Percentiles rank a stretch among this genome's conserved stretches.
These are phyloP conservation scores for Globisporangium spinosum DNA, from an alignment of 352 stramenopile species.

Conservation along the genomic window DNA sequence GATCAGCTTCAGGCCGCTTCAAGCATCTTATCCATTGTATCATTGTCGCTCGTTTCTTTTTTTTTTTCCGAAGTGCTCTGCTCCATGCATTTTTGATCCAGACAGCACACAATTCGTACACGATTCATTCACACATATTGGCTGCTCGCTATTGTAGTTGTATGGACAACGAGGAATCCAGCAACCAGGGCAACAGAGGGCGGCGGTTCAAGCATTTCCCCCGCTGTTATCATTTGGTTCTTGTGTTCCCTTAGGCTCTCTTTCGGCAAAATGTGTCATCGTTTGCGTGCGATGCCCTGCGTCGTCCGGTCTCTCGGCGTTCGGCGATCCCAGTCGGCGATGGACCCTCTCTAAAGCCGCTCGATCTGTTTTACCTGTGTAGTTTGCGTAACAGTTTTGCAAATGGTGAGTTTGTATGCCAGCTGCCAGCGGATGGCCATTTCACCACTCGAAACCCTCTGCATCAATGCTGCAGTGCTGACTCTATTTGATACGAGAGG, in stretches of 20 bases:
- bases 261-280: background rate
- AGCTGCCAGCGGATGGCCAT: background rate
- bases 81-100: background rate
- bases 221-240: conserved; percentile 1
- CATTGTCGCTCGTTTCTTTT: background rate
- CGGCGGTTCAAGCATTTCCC: background rate
- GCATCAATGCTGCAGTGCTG: background rate
- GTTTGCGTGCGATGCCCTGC: conserved; percentile 5
- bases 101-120: background rate
- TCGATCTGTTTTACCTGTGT: background rate
- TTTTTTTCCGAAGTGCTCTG: conserved; percentile 1
- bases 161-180: background rate
- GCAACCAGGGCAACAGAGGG: background rate
- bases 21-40: background rate
- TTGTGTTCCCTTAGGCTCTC: background rate
- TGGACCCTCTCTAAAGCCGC: background rate
- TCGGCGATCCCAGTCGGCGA: background rate
- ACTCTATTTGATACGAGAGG: background rate
- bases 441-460: conserved; percentile 10
- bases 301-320: conserved; percentile 1
- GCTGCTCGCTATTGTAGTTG: background rate
- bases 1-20: background rate
- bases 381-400: background rate
- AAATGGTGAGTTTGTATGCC: background rate
- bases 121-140: background rate